phyloP scores from a whole-genome alignment of 495 filamentous ascomycete species.

The Massariosphaeria phaeospora region DNA sequence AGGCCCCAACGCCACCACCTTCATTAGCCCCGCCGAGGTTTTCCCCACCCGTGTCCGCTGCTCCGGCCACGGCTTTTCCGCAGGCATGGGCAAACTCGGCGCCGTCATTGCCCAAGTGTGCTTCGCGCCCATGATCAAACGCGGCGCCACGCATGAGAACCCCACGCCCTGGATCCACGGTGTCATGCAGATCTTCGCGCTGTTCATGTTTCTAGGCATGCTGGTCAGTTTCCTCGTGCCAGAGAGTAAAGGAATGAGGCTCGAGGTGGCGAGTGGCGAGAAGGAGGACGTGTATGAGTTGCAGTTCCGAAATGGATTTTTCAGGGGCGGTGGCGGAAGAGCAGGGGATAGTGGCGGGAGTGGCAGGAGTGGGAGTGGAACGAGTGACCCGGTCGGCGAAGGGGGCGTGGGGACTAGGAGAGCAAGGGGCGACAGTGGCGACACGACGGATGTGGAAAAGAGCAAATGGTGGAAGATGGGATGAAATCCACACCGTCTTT shows the following conservation, averaged over 20 bases:
- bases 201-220: conserved; percentile 31
- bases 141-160: conserved; percentile 23
- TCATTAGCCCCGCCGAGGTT: conserved; percentile 53
- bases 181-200: conserved; percentile 33
- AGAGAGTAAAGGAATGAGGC: conserved; percentile 18
- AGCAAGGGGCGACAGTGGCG: neutral
- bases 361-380: neutral
- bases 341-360: neutral
- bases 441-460: neutral
- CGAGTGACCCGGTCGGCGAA: neutral
- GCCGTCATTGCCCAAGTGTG: conserved; percentile 54
- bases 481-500: no score
- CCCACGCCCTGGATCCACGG: conserved; percentile 30
- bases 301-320: conserved; percentile 28
- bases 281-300: conserved; percentile 26
- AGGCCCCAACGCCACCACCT: conserved; percentile 44
- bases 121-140: conserved; percentile 37
- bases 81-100: conserved; percentile 54
- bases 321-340: neutral
- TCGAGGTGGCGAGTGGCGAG: conserved; percentile 27
- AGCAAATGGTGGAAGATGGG: neutral
- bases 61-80: conserved; percentile 54
- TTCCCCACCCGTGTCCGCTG: conserved; percentile 59
- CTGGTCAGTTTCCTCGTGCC: conserved; percentile 25
- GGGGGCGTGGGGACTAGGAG: neutral